Percentiles rank a stretch among this genome's conserved stretches.
phyloP scores from a whole-genome alignment of 2,329 filamentous ascomycete species.

The Fusarium staphyleae region DNA sequence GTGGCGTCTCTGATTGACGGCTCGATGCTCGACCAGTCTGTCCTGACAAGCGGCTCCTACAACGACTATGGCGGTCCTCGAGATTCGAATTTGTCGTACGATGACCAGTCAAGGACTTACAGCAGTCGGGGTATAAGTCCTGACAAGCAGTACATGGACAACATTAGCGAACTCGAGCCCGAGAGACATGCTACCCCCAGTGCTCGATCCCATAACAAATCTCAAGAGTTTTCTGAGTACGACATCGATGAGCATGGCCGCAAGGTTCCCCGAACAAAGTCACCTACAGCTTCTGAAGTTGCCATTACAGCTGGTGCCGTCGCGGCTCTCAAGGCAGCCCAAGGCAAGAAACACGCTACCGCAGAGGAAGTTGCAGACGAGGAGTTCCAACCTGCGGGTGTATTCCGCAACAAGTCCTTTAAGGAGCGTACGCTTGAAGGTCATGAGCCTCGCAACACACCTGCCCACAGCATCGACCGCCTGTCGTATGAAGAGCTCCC shows the following conservation, averaged over 20 bases:
- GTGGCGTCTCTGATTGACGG: slow-evolving; percentile 88
- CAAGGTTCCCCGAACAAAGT: slow-evolving; percentile 57
- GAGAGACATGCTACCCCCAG: slow-evolving; percentile 52
- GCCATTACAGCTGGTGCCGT: slow-evolving; percentile 65
- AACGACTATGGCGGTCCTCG: slow-evolving; percentile 55
- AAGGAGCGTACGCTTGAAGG: slow-evolving; percentile 68
- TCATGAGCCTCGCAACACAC: slow-evolving; percentile 61
- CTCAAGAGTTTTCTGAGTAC: slow-evolving; percentile 61
- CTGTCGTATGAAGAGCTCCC: slow-evolving; percentile 60
- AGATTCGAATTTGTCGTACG: slow-evolving; percentile 45
- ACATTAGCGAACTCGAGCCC: slow-evolving; percentile 49
- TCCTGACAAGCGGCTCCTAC: slow-evolving; percentile 68
- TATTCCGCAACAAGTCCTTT: slow-evolving; percentile 68
- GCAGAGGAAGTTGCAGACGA: slow-evolving; percentile 46
- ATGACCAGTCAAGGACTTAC: slow-evolving; percentile 43
- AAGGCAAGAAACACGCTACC: slow-evolving; percentile 53
- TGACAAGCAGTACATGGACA: slow-evolving; percentile 52
- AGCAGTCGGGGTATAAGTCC: slow-evolving; percentile 50
- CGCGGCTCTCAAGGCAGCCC: slow-evolving; percentile 58
- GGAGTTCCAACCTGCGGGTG: slow-evolving; percentile 57
- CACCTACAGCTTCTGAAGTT: slow-evolving; percentile 63
- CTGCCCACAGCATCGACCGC: slow-evolving; percentile 65
- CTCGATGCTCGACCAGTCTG: slow-evolving; percentile 71
- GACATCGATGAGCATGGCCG: slow-evolving; percentile 65
- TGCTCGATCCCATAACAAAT: slow-evolving; percentile 49